phyloP scores from a whole-genome alignment of 208 protist species.

The Trypanosoma theileri region DNA sequence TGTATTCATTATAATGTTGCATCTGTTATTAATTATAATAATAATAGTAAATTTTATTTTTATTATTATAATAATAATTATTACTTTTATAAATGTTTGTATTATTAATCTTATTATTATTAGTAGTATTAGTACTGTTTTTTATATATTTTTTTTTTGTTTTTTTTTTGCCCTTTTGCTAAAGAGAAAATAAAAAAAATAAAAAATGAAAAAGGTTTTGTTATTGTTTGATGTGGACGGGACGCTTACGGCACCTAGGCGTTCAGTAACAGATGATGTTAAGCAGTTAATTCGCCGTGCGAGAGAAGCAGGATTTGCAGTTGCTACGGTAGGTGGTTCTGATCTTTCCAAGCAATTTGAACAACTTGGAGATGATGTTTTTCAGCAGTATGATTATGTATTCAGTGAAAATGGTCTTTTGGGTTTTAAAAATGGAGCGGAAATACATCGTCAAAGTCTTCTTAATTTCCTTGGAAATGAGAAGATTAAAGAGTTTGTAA shows the following conservation, averaged over 20 bases:
- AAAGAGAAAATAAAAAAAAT: background rate
- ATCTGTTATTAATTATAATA: too few relatives aligned
- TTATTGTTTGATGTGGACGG: conserved; percentile 97
- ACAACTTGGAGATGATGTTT: conserved; percentile 92
- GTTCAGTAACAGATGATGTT: conserved; percentile 89
- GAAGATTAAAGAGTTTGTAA: conserved; percentile 93
- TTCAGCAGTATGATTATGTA: conserved; percentile 96
- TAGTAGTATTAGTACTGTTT: too few relatives aligned
- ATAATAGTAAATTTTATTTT: too few relatives aligned
- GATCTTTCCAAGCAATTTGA: conserved; percentile 98
- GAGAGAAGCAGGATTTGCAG: conserved; percentile 73
- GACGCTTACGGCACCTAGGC: conserved; percentile 86
- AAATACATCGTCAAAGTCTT: conserved; percentile 91
- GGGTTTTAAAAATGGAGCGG: conserved; percentile 87
- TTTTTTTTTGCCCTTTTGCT: conserved; percentile 6
- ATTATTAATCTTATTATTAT: too few relatives aligned
- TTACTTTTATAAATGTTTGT: too few relatives aligned
- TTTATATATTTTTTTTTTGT: conserved; percentile 2
- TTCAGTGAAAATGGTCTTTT: conserved; percentile 99
- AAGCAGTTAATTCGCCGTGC: conserved; percentile 80
- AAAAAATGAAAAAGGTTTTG: conserved; percentile 47
- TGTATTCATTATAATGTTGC: too few relatives aligned
- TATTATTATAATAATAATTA: too few relatives aligned
- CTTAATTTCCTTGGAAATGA: conserved; percentile 94
- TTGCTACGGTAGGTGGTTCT: conserved; percentile 99